These are phyloP conservation scores for Exophiala bonariae DNA, from an alignment of 2,329 filamentous ascomycete genomes.

Conservation along the genomic window DNA sequence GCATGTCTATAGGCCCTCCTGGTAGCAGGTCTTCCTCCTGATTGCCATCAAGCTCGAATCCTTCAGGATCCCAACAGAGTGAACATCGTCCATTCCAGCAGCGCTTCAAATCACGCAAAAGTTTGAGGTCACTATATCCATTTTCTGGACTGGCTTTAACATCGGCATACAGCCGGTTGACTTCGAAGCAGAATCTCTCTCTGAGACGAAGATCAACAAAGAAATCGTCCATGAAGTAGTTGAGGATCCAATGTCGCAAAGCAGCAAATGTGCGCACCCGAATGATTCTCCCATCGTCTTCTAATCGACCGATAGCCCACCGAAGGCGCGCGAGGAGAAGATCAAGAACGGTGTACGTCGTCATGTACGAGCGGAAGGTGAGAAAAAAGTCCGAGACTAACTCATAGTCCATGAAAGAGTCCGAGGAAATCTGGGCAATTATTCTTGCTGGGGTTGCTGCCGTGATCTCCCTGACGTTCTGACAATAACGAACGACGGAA, in stretches of 20 bases:
- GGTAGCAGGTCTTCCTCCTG: slow-evolving; percentile 70
- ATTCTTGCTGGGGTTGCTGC: slow-evolving; percentile 89
- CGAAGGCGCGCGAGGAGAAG: slow-evolving; percentile 81
- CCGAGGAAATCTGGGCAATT: slow-evolving; percentile 94
- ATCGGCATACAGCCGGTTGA: slow-evolving; percentile 64
- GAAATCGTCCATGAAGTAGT: slow-evolving; percentile 97
- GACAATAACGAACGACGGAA: slow-evolving; percentile 78
- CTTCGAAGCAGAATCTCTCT: slow-evolving; percentile 72
- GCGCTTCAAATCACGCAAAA: slow-evolving; percentile 90
- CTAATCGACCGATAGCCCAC: slow-evolving; percentile 79
- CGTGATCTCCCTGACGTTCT: slow-evolving; percentile 69
- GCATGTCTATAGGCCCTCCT: slow-evolving; percentile 66
- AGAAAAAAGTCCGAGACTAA: slow-evolving; percentile 97
- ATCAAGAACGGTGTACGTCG: slow-evolving; percentile 71
- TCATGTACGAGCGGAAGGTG: slow-evolving; percentile 86
- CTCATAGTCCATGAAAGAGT: slow-evolving; percentile 94
- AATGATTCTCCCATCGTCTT: slow-evolving; percentile 90
- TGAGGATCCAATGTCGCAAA: slow-evolving; percentile 93
- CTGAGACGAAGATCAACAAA: slow-evolving; percentile 73
- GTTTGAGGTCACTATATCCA: slow-evolving; percentile 71
- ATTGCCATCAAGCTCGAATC: slow-evolving; percentile 62
- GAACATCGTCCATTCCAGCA: slow-evolving; percentile 93
- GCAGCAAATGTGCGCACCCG: slow-evolving; percentile 94
- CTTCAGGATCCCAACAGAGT: slow-evolving; percentile 79
- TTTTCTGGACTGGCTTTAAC: slow-evolving; percentile 53